Evolutionary conservation across 2,329 filamentous ascomycete species (phyloP).

Genomic region (Lasiodiplodia citricola): DNA sequence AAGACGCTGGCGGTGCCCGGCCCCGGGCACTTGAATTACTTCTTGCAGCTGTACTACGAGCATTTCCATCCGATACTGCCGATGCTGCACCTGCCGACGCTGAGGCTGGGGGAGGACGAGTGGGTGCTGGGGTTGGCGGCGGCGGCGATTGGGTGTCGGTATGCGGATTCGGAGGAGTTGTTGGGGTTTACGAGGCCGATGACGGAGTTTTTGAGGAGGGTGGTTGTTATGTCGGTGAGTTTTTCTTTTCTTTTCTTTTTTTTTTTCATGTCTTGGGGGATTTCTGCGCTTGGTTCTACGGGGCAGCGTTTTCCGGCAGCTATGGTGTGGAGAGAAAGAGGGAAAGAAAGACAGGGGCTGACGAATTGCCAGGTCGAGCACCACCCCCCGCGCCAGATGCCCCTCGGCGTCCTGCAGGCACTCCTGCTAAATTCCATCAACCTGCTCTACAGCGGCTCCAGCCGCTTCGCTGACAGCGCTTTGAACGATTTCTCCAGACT

Average conservation of each 20-base stretch:
- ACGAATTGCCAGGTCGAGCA: constrained; percentile 1
- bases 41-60: constrained; percentile 23
- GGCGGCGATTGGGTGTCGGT: constrained; percentile 10
- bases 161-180: constrained; percentile 13
- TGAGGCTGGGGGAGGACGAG: constrained; percentile 5
- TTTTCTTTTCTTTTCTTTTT: too few relatives aligned
- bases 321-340: too few relatives aligned
- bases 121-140: constrained; percentile 12
- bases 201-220: constrained; percentile 20
- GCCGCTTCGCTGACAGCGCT: background rate
- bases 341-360: background rate
- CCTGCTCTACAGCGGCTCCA: constrained; percentile 20
- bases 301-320: too few relatives aligned
- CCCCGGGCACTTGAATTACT: constrained; percentile 15
- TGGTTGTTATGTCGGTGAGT: constrained; percentile 15
- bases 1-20: constrained; percentile 4
- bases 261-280: too few relatives aligned
- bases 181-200: background rate
- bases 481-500: constrained; percentile 10
- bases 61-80: constrained; percentile 22
- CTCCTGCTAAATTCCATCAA: constrained; percentile 5
- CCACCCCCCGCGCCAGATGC: constrained; percentile 16
- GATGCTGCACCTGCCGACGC: constrained; percentile 15
- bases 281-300: too few relatives aligned
- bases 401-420: constrained; percentile 7